A percentile compares a stretch with the other conserved stretches of the same genome.
Evolutionary conservation across 148 eudicot species (phyloP).

Genomic region (Drosera capensis): DNA sequence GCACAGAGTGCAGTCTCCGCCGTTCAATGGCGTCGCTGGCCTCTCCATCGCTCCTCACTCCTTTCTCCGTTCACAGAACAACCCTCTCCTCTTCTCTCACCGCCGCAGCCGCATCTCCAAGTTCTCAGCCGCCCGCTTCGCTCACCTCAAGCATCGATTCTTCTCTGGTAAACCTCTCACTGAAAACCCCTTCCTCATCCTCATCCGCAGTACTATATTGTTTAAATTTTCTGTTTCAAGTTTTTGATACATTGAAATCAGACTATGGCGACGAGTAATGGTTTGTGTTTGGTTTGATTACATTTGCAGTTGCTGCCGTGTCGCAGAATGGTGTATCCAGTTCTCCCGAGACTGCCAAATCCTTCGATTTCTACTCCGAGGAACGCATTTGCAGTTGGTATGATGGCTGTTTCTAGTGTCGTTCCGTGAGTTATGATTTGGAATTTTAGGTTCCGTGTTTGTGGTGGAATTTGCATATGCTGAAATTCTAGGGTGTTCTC

Average conservation of each 20-base stretch:
- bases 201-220: background rate
- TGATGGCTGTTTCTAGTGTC: background rate
- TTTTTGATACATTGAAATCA: background rate
- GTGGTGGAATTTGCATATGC: too few relatives aligned
- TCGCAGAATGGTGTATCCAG: constrained; percentile 44
- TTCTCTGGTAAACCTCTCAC: constrained; percentile 21
- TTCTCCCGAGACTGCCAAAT: constrained; percentile 63
- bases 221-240: background rate
- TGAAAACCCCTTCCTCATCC: background rate
- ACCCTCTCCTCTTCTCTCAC: constrained; percentile 42
- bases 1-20: too few relatives aligned
- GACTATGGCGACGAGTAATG: too few relatives aligned
- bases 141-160: constrained; percentile 17
- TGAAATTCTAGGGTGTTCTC: too few relatives aligned
- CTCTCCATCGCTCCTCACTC: constrained; percentile 37
- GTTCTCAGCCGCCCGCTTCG: constrained; percentile 15
- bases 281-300: background rate
- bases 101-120: constrained; percentile 26
- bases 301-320: constrained; percentile 41
- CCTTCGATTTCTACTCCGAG: constrained; percentile 70
- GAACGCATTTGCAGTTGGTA: constrained; percentile 95
- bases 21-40: constrained; percentile 40
- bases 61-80: constrained; percentile 37
- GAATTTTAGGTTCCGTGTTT: background rate
- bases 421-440: background rate